phyloP scores from a whole-genome alignment of 495 filamentous ascomycete genomes.

The Aspergillus mulundensis region DNA sequence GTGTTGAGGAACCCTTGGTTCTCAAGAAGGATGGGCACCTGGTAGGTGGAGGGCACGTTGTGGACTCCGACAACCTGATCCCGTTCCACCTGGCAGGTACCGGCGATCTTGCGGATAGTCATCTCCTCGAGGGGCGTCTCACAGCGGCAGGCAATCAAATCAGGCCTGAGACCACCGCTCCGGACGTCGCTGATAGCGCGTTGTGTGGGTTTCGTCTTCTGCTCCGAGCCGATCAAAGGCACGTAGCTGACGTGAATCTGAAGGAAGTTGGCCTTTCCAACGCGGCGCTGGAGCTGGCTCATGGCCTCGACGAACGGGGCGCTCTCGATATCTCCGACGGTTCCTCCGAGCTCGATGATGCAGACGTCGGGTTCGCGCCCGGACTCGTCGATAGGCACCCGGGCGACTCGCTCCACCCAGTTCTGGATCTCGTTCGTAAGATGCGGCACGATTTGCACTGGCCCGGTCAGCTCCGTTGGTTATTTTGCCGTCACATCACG shows the following conservation, averaged over 20 bases:
- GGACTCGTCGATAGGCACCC: conserved; percentile 82
- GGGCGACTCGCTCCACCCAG: conserved; percentile 85
- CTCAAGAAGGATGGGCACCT: conserved; percentile 85
- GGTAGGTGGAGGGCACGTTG: conserved; percentile 83
- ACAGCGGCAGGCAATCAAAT: conserved; percentile 93
- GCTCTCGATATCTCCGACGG: conserved; percentile 88
- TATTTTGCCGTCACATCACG: conserved; percentile 50
- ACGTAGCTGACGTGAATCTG: conserved; percentile 82
- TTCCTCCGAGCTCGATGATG: conserved; percentile 65
- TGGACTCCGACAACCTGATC: conserved; percentile 82
- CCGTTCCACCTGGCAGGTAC: conserved; percentile 74
- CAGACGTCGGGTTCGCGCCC: conserved; percentile 84
- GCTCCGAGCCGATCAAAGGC: conserved; percentile 63
- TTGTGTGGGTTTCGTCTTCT: conserved; percentile 98
- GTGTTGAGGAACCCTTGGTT: conserved; percentile 66
- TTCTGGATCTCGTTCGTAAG: conserved; percentile 87
- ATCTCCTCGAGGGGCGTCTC: conserved; percentile 61
- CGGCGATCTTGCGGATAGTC: conserved; percentile 86
- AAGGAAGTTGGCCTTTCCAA: conserved; percentile 75
- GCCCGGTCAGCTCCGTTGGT: conserved; percentile 36
- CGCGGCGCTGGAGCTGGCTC: conserved; percentile 65
- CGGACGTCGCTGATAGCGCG: conserved; percentile 77
- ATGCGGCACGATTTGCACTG: conserved; percentile 87
- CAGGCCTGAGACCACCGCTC: conserved; percentile 77
- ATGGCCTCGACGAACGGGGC: conserved; percentile 87